Conservation (phyloP, 2,329 filamentous ascomycete genomes). For the Fusarium chlamydosporum region DNA sequence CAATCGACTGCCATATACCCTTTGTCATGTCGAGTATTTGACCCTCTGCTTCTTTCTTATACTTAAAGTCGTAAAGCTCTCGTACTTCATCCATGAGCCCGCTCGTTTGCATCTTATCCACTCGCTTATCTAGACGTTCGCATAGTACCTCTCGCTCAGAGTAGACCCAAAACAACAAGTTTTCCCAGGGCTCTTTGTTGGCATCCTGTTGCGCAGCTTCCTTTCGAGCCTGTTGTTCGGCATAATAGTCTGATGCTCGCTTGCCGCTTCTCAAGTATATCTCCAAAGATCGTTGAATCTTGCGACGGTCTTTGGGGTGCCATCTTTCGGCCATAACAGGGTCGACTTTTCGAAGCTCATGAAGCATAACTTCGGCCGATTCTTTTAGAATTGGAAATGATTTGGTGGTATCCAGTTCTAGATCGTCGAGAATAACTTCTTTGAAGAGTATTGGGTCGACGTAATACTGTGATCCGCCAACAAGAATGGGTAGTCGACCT, state of each 20-base stretch:
- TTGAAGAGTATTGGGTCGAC: slow-evolving; percentile 86
- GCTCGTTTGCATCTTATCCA: slow-evolving; percentile 83
- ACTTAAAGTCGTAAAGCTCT: slow-evolving; percentile 61
- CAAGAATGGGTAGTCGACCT: slow-evolving; percentile 87
- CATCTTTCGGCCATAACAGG: slow-evolving; percentile 90
- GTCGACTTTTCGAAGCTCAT: slow-evolving; percentile 83
- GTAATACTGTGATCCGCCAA: slow-evolving; percentile 97
- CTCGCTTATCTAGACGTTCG: slow-evolving; percentile 78
- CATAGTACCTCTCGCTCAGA: slow-evolving; percentile 77
- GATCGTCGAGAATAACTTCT: slow-evolving; percentile 69
- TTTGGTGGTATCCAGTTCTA: slow-evolving; percentile 54
- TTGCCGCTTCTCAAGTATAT: slow-evolving; percentile 88
- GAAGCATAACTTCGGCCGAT: slow-evolving; percentile 78
- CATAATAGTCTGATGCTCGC: slow-evolving; percentile 88
- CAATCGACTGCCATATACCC: slow-evolving; percentile 97
- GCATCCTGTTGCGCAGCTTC: slow-evolving; percentile 47
- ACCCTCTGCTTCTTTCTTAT: slow-evolving; percentile 58
- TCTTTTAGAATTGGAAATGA: slow-evolving; percentile 79
- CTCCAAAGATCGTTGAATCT: slow-evolving; percentile 89
- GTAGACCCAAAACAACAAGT: slow-evolving; percentile 90
- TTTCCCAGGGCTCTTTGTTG: slow-evolving; percentile 59
- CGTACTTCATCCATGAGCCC: slow-evolving; percentile 66
- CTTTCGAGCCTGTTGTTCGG: slow-evolving; percentile 73
- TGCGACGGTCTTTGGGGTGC: slow-evolving; percentile 94
- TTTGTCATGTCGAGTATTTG: slow-evolving; percentile 76